Evolutionary conservation across 2,329 filamentous ascomycete genomes (phyloP), one percentile per base, ranked within the genome.

Genomic region (Exophiala lecanii-corni): DNA sequence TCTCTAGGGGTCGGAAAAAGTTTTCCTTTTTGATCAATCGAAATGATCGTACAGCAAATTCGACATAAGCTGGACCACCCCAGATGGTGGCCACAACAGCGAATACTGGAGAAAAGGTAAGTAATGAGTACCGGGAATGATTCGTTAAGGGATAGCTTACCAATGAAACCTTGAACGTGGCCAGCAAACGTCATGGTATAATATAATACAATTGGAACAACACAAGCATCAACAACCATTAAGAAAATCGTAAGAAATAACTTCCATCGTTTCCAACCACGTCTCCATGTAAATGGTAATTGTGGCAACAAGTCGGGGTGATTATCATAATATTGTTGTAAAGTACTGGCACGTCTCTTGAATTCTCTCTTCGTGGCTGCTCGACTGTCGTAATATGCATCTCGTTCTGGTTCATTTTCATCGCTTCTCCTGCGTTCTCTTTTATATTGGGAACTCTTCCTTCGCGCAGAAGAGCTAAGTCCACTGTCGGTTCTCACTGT

Each of bases 301-400:
- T 57, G 55, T 15, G 55, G 55, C n/a, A 57, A 37, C 3, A 57
- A 36, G n/a, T 45, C 42, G 2, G 55, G 53, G 34, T 57, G 39
- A 13, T 57, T 38, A 10, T 39, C 10, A 39, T 57, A 57, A 38
- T 57, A 57, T 39, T 55, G 51, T 41, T 55, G 49, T 21, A 57
- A 34, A 2, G 55, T 57, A 25, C 49, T 55, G 34, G 49, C 55
- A 41, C 55, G 42, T 33, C 55, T 51, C 19, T 51, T 44, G 40
- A 54, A 57, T 36, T 57, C 55, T 41, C 45, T 30, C 37, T 57
- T 57, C 10, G 55, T 57, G 12, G 55, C 55, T n/a, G 55, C 55
- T 25, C 55, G 51, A 43, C 55, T 57, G 38, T 57, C 55, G 40
- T 55, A 55, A 39, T 57, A 57, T 34, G 44, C 53, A 26, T 51